Percentiles rank a stretch among this genome's conserved stretches.
Conservation (phyloP, 371 early-diverging fungal species). For the Haplosporangium sp. region DNA sequence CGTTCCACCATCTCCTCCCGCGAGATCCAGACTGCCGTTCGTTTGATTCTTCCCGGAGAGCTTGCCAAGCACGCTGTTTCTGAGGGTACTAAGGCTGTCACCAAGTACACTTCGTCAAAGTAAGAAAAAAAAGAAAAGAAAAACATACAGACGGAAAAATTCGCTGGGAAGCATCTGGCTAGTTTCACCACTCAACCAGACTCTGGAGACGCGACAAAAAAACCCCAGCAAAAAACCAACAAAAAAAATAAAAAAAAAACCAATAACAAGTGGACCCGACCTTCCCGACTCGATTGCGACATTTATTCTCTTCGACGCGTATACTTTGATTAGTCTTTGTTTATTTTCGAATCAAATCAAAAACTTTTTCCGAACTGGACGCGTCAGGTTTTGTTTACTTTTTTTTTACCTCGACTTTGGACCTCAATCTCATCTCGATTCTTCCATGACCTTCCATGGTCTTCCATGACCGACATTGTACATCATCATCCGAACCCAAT, state of each 20-base stretch:
- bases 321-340: conserved; percentile 9
- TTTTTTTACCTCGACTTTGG: neutral
- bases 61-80: conserved; percentile 98
- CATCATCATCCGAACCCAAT: conserved; percentile 22
- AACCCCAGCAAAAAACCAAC: neutral
- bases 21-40: conserved; percentile 95
- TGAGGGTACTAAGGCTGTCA: conserved; percentile 97
- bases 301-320: conserved; percentile 20
- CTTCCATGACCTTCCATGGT: conserved; percentile 24
- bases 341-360: conserved; percentile 13
- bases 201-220: conserved; percentile 1
- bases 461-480: conserved; percentile 29
- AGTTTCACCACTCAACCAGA: neutral
- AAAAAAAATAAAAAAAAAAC: conserved; percentile 10
- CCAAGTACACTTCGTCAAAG: conserved; percentile 93
- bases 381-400: conserved; percentile 22
- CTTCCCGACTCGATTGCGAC: conserved; percentile 8
- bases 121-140: conserved; percentile 26
- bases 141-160: conserved; percentile 8
- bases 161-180: neutral
- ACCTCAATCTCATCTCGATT: conserved; percentile 4
- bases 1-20: conserved; percentile 94
- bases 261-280: neutral
- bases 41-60: conserved; percentile 95
- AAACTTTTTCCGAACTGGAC: conserved; percentile 12